Conservation (phyloP, 495 filamentous ascomycete species). For the Trichoderma orchidacearum region DNA sequence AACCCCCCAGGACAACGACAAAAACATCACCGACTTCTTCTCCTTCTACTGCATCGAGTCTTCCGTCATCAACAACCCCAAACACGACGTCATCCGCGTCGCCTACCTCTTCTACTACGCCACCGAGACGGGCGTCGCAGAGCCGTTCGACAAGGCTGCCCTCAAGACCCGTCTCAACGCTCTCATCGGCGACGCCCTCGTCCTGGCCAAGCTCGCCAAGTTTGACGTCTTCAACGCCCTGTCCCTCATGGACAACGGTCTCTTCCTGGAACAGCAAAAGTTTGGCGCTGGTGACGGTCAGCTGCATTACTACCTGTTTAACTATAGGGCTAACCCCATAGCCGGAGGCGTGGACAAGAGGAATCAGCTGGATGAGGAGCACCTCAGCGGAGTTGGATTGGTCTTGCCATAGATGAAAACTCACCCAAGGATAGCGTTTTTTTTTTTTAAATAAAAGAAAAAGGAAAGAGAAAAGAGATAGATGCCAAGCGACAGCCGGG, state of each 20-base stretch:
- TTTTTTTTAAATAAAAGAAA: background rate
- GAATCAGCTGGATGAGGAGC: conserved; percentile 58
- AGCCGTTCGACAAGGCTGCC: conserved; percentile 34
- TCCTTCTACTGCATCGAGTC: conserved; percentile 94
- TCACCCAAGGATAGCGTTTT: background rate
- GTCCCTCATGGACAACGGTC: conserved; percentile 79
- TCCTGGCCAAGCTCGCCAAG: conserved; percentile 71
- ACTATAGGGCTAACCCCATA: conserved; percentile 75
- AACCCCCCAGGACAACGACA: conserved; percentile 22
- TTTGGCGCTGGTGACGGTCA: conserved; percentile 90
- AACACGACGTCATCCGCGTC: conserved; percentile 64
- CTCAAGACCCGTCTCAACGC: conserved; percentile 60
- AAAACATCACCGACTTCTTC: conserved; percentile 90
- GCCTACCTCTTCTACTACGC: conserved; percentile 97
- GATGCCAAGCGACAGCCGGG: background rate
- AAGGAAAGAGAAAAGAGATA: background rate
- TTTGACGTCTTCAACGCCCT: conserved; percentile 98
- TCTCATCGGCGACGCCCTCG: conserved; percentile 73
- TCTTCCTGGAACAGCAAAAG: conserved; percentile 86
- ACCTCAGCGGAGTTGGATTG: conserved; percentile 76
- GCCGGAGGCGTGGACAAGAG: conserved; percentile 68
- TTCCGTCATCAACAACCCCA: conserved; percentile 66
- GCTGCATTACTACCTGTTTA: conserved; percentile 92
- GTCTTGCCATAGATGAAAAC: conserved; percentile 70
- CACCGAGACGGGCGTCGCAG: conserved; percentile 60